Conservation (phyloP, 495 filamentous ascomycete genomes). For the Penicillium steckii region DNA sequence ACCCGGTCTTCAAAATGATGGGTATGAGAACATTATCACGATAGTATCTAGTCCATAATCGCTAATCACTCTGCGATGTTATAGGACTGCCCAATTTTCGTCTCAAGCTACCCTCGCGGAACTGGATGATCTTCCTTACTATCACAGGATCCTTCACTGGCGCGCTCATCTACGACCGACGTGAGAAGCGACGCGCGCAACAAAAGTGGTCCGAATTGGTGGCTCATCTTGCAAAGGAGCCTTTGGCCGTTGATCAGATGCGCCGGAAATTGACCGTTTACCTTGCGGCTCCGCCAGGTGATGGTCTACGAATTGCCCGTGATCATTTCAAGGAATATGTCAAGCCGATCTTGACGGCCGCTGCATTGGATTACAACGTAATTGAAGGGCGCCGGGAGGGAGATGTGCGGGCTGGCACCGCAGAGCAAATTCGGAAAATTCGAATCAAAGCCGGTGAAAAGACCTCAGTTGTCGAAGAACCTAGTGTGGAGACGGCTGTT, state of each 20-base stretch:
- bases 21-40: constrained; percentile 40
- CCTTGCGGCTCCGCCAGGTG: constrained; percentile 79
- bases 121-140: constrained; percentile 93
- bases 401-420: constrained; percentile 77
- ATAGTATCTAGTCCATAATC: constrained; percentile 6
- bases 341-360: constrained; percentile 87
- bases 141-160: constrained; percentile 74
- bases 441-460: constrained; percentile 57
- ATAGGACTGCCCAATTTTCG: constrained; percentile 73
- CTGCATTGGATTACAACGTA: constrained; percentile 91
- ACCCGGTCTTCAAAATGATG: constrained; percentile 73
- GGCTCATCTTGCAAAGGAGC: constrained; percentile 78
- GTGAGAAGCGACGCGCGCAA: constrained; percentile 78
- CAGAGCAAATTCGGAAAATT: constrained; percentile 73
- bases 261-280: constrained; percentile 86
- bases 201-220: constrained; percentile 86
- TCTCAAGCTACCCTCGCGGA: constrained; percentile 86
- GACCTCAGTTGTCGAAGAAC: constrained; percentile 36
- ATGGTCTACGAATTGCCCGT: constrained; percentile 75
- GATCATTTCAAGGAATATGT: constrained; percentile 96
- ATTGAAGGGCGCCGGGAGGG: constrained; percentile 88
- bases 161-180: constrained; percentile 83
- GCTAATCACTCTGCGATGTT: not conserved
- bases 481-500: constrained; percentile 51
- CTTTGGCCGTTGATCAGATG: constrained; percentile 65